Percentiles rank a stretch among this genome's conserved stretches.
phyloP scores from a whole-genome alignment of 2,329 filamentous ascomycete genomes.

The Sordariomycetes sp. region DNA sequence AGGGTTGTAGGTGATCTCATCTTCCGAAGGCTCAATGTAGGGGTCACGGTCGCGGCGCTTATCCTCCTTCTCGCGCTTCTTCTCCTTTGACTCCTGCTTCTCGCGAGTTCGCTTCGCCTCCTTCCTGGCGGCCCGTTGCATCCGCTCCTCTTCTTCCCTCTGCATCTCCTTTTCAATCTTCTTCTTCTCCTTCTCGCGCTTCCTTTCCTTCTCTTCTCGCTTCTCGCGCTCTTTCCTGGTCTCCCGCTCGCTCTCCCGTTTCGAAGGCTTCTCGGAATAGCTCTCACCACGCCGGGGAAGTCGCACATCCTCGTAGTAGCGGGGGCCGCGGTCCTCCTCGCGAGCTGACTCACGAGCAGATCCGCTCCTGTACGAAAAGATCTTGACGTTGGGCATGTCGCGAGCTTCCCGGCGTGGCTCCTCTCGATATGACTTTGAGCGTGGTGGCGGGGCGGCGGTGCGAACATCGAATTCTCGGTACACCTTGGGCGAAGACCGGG shows the following conservation, averaged over 20 bases:
- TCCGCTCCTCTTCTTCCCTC: slow-evolving; percentile 12
- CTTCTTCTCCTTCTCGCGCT: slow-evolving; percentile 18
- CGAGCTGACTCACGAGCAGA: no score
- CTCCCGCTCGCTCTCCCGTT: slow-evolving; percentile 33
- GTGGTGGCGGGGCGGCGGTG: slow-evolving; percentile 32
- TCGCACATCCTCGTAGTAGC: slow-evolving; percentile 29
- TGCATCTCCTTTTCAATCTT: slow-evolving; percentile 13
- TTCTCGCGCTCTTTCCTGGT: slow-evolving; percentile 25
- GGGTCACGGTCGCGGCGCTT: slow-evolving; percentile 19
- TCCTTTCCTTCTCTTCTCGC: slow-evolving; percentile 15
- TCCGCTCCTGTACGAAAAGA: background rate
- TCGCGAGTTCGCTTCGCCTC: slow-evolving; percentile 23
- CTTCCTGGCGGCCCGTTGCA: slow-evolving; percentile 20
- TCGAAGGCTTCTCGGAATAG: slow-evolving; percentile 35
- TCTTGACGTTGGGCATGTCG: no score
- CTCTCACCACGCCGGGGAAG: slow-evolving; percentile 32
- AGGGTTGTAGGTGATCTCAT: slow-evolving; percentile 13
- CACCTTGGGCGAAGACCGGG: slow-evolving; percentile 27
- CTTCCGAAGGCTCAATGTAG: slow-evolving; percentile 26
- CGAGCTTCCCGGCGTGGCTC: no score
- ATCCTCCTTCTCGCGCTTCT: slow-evolving; percentile 24
- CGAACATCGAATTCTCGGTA: slow-evolving; percentile 34
- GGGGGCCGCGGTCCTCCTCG: slow-evolving; percentile 33
- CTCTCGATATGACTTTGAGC: background rate
- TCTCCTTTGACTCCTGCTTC: slow-evolving; percentile 27